Evolutionary conservation across 2,329 filamentous ascomycete genomes (phyloP).

Genomic region (Didymella segeticola): DNA sequence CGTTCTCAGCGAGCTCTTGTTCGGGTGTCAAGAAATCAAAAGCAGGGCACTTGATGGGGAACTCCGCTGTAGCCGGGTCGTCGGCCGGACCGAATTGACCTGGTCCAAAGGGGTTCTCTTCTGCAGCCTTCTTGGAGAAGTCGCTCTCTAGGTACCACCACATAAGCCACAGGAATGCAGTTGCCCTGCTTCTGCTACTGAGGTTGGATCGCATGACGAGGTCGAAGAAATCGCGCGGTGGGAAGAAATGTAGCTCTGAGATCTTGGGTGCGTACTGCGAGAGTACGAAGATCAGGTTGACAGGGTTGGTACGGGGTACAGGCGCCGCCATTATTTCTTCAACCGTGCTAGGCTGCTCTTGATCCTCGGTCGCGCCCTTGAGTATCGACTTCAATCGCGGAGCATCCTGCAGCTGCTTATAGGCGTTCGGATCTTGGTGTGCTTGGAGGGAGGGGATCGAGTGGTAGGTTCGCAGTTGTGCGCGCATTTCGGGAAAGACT

Average conservation of each 20-base stretch:
- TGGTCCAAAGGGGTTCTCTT: constrained; percentile 86
- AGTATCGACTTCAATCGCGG: constrained; percentile 95
- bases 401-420: constrained; percentile 97
- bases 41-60: constrained; percentile 67
- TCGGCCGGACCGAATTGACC: constrained; percentile 49
- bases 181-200: constrained; percentile 81
- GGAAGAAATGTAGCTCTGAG: constrained; percentile 89
- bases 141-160: constrained; percentile 99
- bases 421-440: constrained; percentile 91
- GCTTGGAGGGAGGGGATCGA: constrained; percentile 96
- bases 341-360: constrained; percentile 79
- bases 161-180: constrained; percentile 95
- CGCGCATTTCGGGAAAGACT: constrained; percentile 99
- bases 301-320: constrained; percentile 88
- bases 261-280: constrained; percentile 89
- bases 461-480: constrained; percentile 95
- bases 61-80: constrained; percentile 49
- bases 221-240: constrained; percentile 90
- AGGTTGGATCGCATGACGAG: constrained; percentile 89
- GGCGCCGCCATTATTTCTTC: constrained; percentile 76
- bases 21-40: constrained; percentile 71
- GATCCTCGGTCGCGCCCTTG: constrained; percentile 95
- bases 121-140: constrained; percentile 85
- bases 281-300: constrained; percentile 95
- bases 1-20: constrained; percentile 72